Percentiles rank a stretch among this genome's conserved stretches.
Conservation (phyloP, 306 rosid species). For the Glycine latifolia region DNA sequence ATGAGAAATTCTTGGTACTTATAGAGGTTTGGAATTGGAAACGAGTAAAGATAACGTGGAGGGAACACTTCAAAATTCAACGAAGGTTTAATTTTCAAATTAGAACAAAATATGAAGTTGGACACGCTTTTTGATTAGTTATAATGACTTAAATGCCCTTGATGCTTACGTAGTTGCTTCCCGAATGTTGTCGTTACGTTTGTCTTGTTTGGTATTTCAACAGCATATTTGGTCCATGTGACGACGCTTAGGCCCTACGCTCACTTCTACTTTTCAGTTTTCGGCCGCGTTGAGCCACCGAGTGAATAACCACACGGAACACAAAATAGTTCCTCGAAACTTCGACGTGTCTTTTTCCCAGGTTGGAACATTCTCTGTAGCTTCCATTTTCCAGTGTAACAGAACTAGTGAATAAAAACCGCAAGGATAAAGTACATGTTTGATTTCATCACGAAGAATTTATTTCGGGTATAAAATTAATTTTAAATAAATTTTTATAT, state of each 20-base stretch:
- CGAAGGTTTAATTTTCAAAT: slow-evolving; percentile 5
- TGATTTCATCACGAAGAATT: no score
- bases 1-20: slow-evolving; percentile 20
- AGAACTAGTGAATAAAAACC: not conserved
- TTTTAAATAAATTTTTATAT: no score
- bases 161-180: not conserved
- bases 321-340: slow-evolving; percentile 30
- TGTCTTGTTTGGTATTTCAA: not conserved
- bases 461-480: no score
- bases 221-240: not conserved
- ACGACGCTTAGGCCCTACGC: slow-evolving; percentile 26
- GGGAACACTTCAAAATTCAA: not conserved
- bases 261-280: not conserved
- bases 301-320: slow-evolving; percentile 1
- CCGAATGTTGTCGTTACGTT: not conserved
- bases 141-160: slow-evolving; percentile 33
- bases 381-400: slow-evolving; percentile 26
- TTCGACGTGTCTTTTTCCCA: not conserved
- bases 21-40: slow-evolving; percentile 23
- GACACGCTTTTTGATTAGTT: slow-evolving; percentile 37
- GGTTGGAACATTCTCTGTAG: slow-evolving; percentile 32
- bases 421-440: no score
- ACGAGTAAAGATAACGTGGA: slow-evolving; percentile 12
- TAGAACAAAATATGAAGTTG: not conserved
- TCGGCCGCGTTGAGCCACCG: slow-evolving; percentile 39